Evolutionary conservation across 169 alveolate species (phyloP).

Genomic region (Cryptosporidium ryanae): DNA sequence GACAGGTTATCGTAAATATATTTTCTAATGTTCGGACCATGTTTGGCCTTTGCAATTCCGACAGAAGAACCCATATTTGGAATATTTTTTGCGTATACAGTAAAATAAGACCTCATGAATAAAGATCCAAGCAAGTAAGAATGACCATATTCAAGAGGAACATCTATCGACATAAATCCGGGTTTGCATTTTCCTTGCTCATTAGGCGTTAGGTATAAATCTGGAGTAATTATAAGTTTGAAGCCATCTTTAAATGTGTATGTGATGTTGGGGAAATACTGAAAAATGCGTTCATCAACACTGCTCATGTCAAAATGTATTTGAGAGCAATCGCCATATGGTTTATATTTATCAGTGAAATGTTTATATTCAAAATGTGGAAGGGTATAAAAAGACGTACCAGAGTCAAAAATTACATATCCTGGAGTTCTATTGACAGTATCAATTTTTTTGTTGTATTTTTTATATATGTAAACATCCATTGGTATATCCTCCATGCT

Average conservation of each 20-base stretch:
- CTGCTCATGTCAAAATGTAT: slow-evolving; percentile 28
- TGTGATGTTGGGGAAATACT: slow-evolving; percentile 78
- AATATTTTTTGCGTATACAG: slow-evolving; percentile 78
- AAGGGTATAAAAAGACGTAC: slow-evolving; percentile 88
- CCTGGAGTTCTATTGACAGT: slow-evolving; percentile 63
- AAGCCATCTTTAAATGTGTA: slow-evolving; percentile 76
- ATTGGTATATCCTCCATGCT: slow-evolving; percentile 45
- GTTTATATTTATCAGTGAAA: slow-evolving; percentile 79
- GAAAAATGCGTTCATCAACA: slow-evolving; percentile 58
- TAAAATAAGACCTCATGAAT: slow-evolving; percentile 86
- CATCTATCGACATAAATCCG: slow-evolving; percentile 89
- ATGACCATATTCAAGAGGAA: slow-evolving; percentile 89
- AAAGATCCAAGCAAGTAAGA: slow-evolving; percentile 88
- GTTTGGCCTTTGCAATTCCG: slow-evolving; percentile 73
- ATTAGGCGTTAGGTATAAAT: slow-evolving; percentile 76
- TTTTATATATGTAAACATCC: slow-evolving; percentile 37
- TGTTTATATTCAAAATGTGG: slow-evolving; percentile 83
- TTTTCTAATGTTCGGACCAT: slow-evolving; percentile 29
- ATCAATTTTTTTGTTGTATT: slow-evolving; percentile 20
- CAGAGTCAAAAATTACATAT: slow-evolving; percentile 88
- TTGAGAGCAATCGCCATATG: slow-evolving; percentile 76
- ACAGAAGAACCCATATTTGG: slow-evolving; percentile 66
- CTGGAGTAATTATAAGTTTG: slow-evolving; percentile 61
- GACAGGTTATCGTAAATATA: slow-evolving; percentile 41
- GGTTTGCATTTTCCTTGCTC: slow-evolving; percentile 82